Evolutionary conservation across 2,329 filamentous ascomycete genomes (phyloP).

Genomic region (Pleoardoris graminearum): DNA sequence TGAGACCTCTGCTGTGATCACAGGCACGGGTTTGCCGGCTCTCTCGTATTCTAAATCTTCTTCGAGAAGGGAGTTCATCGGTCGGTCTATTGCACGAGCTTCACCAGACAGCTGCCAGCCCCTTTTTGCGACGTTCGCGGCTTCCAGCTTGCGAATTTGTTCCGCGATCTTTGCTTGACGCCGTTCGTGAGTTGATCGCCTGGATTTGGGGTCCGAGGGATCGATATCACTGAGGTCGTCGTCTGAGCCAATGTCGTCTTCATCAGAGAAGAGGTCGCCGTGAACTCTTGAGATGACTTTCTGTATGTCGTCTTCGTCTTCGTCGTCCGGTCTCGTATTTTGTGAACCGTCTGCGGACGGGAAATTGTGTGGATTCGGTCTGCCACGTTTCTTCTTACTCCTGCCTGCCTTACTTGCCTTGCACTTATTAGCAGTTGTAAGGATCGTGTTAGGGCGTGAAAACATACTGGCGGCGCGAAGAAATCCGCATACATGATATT

Average conservation of each 20-base stretch:
- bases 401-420: conserved; percentile 69
- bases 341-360: conserved; percentile 42
- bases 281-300: conserved; percentile 85
- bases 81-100: conserved; percentile 78
- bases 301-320: conserved; percentile 67
- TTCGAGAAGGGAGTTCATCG: conserved; percentile 88
- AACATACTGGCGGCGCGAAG: conserved; percentile 85
- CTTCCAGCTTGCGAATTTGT: conserved; percentile 89
- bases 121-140: conserved; percentile 83
- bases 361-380: conserved; percentile 59
- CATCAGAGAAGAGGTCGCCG: conserved; percentile 82
- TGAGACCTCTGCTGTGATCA: conserved; percentile 88
- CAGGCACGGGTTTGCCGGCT: conserved; percentile 88
- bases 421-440: too few species aligned
- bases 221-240: conserved; percentile 66
- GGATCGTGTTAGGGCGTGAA: too few species aligned
- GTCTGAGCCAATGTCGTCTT: conserved; percentile 61
- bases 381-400: conserved; percentile 59
- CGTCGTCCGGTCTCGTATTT: conserved; percentile 43
- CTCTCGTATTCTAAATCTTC: conserved; percentile 96
- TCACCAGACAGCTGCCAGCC: conserved; percentile 91
- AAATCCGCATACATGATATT: conserved; percentile 91
- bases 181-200: conserved; percentile 82
- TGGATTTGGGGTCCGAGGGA: conserved; percentile 70
- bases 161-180: conserved; percentile 82